Conservation (phyloP, 2,329 filamentous ascomycete species). For the Gaeumannomyces sp. region DNA sequence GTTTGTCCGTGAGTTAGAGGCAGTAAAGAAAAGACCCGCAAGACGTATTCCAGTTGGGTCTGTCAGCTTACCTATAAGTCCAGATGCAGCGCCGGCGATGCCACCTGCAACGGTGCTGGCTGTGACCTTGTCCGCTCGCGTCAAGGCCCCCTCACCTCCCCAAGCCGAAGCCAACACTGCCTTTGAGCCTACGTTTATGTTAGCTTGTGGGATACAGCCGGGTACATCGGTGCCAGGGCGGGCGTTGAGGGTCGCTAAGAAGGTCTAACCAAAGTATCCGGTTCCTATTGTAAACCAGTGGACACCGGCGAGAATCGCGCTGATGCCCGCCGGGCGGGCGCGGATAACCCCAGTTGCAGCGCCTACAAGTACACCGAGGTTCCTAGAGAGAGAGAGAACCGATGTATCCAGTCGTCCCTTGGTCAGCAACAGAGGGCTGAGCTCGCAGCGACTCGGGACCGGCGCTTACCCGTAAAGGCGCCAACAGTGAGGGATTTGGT, state of each 20-base stretch:
- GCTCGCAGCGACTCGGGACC: not conserved
- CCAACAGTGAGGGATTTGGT: constrained; percentile 46
- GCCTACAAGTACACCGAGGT: constrained; percentile 57
- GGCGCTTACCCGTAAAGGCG: constrained; percentile 45
- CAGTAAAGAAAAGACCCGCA: not conserved
- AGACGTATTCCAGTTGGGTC: not conserved
- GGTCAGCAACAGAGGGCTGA: not conserved
- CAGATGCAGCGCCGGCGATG: constrained; percentile 58
- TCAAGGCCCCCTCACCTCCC: constrained; percentile 46
- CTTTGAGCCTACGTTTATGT: constrained; percentile 37
- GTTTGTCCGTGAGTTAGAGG: not conserved
- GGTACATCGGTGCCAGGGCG: not conserved
- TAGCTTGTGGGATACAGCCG: constrained; percentile 12
- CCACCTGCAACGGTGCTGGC: constrained; percentile 67
- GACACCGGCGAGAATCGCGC: constrained; percentile 64
- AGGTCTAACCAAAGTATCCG: constrained; percentile 63
- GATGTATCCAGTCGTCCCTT: not conserved
- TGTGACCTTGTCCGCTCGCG: constrained; percentile 52
- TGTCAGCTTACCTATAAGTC: constrained; percentile 41
- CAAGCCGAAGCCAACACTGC: constrained; percentile 39
- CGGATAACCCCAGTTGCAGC: constrained; percentile 66
- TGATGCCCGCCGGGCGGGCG: constrained; percentile 60
- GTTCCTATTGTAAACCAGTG: constrained; percentile 78
- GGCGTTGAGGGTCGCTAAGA: not conserved
- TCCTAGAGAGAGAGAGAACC: constrained; percentile 33